phyloP scores from a whole-genome alignment of 305 asterid species.

The Ruellia speciosa region DNA sequence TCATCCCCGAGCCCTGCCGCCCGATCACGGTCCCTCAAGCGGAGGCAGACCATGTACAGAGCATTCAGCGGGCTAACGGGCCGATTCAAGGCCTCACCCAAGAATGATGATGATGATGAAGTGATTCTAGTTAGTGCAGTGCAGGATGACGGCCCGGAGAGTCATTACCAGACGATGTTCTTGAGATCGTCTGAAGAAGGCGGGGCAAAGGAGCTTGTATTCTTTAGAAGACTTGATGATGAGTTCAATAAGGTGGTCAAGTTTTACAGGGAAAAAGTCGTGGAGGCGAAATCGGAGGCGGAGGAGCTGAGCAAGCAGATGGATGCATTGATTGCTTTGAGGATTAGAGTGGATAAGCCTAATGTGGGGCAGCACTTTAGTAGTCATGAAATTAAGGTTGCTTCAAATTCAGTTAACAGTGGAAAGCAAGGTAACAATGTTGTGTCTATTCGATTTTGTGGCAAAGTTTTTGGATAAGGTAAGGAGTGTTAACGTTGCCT shows the following conservation, averaged over 20 bases:
- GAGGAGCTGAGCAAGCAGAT: constrained; percentile 61
- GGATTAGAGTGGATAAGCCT: constrained; percentile 55
- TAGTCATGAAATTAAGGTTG: not conserved
- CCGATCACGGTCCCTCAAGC: constrained; percentile 29
- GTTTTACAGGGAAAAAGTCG: constrained; percentile 52
- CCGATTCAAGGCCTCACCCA: constrained; percentile 25
- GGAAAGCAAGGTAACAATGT: not conserved
- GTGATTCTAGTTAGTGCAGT: constrained; percentile 50
- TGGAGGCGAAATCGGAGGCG: constrained; percentile 45
- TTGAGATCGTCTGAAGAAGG: constrained; percentile 53
- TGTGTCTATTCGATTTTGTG: too few species aligned
- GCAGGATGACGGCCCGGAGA: constrained; percentile 29
- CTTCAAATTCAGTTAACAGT: not conserved
- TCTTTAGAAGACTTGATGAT: constrained; percentile 48
- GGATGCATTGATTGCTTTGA: constrained; percentile 79
- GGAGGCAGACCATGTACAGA: constrained; percentile 64
- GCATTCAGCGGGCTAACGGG: constrained; percentile 67
- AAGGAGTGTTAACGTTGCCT: too few species aligned
- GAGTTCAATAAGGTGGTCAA: constrained; percentile 64
- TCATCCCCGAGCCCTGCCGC: constrained; percentile 19
- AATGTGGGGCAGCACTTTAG: constrained; percentile 17
- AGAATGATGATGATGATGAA: constrained; percentile 46
- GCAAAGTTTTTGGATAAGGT: not conserved
- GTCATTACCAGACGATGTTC: constrained; percentile 53
- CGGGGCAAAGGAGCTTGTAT: constrained; percentile 53